A percentile compares a stretch with the other conserved stretches of the same genome.
These are phyloP conservation scores for Gloeophyllum trabeum DNA, from an alignment of 768 basidiomycete species.

Conservation along the genomic window DNA sequence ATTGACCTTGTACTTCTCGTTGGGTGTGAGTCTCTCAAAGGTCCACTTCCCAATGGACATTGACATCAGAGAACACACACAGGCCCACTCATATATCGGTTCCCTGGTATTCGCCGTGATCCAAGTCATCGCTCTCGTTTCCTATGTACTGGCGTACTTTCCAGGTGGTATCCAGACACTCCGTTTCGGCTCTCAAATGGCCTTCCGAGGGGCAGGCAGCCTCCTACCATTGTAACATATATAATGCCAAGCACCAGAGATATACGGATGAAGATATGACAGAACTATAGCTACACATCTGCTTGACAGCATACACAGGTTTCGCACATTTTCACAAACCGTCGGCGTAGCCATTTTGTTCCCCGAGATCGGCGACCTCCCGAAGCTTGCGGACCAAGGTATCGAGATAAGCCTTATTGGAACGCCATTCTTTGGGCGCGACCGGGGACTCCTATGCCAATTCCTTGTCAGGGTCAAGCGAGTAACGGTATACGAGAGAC, in stretches of 20 bases:
- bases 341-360: too few relatives aligned
- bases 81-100: slow-evolving; percentile 81
- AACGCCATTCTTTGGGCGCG: slow-evolving; percentile 34
- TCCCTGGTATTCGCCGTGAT: slow-evolving; percentile 75
- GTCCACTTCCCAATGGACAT: slow-evolving; percentile 1
- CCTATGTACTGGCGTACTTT: slow-evolving; percentile 92
- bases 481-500: slow-evolving; percentile 10
- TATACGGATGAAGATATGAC: too few relatives aligned
- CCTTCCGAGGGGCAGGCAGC: slow-evolving; percentile 74
- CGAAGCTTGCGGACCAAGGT: slow-evolving; percentile 64
- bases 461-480: slow-evolving; percentile 11
- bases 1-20: slow-evolving; percentile 84
- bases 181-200: slow-evolving; percentile 68
- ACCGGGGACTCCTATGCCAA: slow-evolving; percentile 34
- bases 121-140: slow-evolving; percentile 73
- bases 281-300: too few relatives aligned
- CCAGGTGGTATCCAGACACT: slow-evolving; percentile 81
- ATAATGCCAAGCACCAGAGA: too few relatives aligned
- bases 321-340: too few relatives aligned
- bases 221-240: slow-evolving; percentile 72
- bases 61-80: slow-evolving; percentile 6
- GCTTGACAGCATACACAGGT: too few relatives aligned
- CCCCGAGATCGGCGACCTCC: slow-evolving; percentile 28
- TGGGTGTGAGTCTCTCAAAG: slow-evolving; percentile 51
- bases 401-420: slow-evolving; percentile 61